phyloP scores from a whole-genome alignment of 2,329 filamentous ascomycete genomes.

The Pseudocercospora musae region DNA sequence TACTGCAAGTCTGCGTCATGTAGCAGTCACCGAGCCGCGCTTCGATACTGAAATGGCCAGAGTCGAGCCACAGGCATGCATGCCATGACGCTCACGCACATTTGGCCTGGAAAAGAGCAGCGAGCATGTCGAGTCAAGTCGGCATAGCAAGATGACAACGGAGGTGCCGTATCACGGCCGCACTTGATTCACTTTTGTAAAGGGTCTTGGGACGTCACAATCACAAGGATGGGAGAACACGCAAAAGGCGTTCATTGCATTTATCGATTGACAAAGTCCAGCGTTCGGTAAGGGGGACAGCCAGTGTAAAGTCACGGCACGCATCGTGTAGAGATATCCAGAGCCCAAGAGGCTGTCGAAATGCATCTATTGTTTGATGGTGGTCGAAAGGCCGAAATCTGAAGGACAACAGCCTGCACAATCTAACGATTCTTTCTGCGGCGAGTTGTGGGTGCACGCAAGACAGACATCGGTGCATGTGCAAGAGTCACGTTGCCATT shows the following conservation, averaged over 20 bases:
- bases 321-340: constrained; percentile 1
- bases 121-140: not conserved
- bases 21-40: not conserved
- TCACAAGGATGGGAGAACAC: not conserved
- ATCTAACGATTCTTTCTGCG: not conserved
- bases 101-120: not conserved
- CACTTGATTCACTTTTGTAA: not conserved
- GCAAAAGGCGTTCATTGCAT: constrained; percentile 3
- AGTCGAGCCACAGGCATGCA: not conserved
- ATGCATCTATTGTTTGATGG: constrained; percentile 1
- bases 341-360: not conserved
- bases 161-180: not conserved
- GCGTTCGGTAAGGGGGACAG: not conserved
- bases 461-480: not conserved
- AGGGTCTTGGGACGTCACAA: not conserved
- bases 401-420: not conserved
- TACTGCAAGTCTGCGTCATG: not conserved
- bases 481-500: not conserved
- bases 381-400: not conserved
- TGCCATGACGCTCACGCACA: not conserved
- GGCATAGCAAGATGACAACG: not conserved
- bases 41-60: not conserved
- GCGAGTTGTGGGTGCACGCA: not conserved
- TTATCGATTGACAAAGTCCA: not conserved
- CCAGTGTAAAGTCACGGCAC: not conserved